phyloP scores from a whole-genome alignment of 345 rosid genomes.

The Abelmoschus esculentus region DNA sequence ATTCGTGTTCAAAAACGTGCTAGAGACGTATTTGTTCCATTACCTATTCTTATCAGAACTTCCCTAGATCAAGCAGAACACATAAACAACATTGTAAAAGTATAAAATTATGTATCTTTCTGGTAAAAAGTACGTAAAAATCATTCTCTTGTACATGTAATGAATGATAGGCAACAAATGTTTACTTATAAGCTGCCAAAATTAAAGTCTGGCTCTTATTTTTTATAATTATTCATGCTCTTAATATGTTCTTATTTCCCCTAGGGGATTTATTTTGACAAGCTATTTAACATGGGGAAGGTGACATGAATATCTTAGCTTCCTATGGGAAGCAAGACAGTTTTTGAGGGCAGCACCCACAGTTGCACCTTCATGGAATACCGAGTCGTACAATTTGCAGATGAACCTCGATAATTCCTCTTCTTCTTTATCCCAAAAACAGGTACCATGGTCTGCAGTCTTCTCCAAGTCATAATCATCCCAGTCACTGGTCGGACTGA shows the following conservation, averaged over 20 bases:
- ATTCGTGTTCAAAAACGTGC: no score
- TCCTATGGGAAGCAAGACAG: slow-evolving; percentile 62
- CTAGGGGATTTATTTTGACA: background rate
- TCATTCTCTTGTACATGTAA: no score
- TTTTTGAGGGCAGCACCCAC: slow-evolving; percentile 64
- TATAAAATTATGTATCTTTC: no score
- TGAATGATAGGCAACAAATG: background rate
- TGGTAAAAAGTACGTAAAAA: no score
- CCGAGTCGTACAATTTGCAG: slow-evolving; percentile 52
- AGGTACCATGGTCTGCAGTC: slow-evolving; percentile 21
- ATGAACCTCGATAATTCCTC: slow-evolving; percentile 67
- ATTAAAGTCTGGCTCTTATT: background rate
- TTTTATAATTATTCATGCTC: background rate
- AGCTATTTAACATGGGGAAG: slow-evolving; percentile 46
- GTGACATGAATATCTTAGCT: slow-evolving; percentile 73
- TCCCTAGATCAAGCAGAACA: no score
- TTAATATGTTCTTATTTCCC: no score
- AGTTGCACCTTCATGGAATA: slow-evolving; percentile 62
- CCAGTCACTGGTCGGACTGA: slow-evolving; percentile 83
- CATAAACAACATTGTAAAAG: no score
- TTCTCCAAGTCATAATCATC: slow-evolving; percentile 81
- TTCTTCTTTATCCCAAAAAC: slow-evolving; percentile 75
- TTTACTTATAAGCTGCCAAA: background rate
- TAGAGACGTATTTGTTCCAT: no score
- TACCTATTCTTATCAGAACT: no score